Base-by-base conservation (phyloP, 257 asterid genomes). In the Thymus quinquecostatus region DNA sequence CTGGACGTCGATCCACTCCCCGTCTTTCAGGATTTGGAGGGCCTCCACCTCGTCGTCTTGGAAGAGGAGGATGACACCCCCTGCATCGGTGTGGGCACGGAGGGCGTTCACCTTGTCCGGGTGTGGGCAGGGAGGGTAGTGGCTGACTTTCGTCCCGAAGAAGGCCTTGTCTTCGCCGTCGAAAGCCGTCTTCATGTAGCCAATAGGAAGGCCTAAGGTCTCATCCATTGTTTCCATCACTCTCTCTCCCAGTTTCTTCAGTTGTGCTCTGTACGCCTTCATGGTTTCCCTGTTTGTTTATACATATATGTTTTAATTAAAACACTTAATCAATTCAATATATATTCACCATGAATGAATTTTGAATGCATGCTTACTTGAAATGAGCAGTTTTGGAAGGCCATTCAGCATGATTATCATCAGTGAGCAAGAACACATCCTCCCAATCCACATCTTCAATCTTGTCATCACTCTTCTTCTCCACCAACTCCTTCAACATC, bases 21-120 rank as follows among this genome's bases (percentile, higher is more conserved):
- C 93, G 30, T 80, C 89, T 64, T 89, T 87, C 72, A 89, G 65
- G 69, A 89, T 83, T 38, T 89, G 92, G 8, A 89, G 92, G 27
- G 89, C 91, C 2, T 75, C 78, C 4, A 80, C 96, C 69, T 77
- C 85, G 10, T 85, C 96, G 49, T 89, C 92, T 56, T 89, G 96
- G 81, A 81, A 85, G 6, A 89, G 87, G 3, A 89, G 60, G 76
- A 89, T 83, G 13, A 89, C 82, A 3, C 96, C 96, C 0, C 93
- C 96, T 0, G 96, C 96, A 45, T 86, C 96, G 2, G 91, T 89
- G 85, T 86, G 96, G 55, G 91, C 89, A 33, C 96, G 78, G 0
- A 89, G 82, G 43, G 91, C 96, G 44, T 77, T 82, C 8, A 85
- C 83, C 77, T 68, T 74, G 13, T 89, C 89, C 0, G 91, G 93